Conservation (phyloP, 495 filamentous ascomycete species). For the Schizothecium vesticola region DNA sequence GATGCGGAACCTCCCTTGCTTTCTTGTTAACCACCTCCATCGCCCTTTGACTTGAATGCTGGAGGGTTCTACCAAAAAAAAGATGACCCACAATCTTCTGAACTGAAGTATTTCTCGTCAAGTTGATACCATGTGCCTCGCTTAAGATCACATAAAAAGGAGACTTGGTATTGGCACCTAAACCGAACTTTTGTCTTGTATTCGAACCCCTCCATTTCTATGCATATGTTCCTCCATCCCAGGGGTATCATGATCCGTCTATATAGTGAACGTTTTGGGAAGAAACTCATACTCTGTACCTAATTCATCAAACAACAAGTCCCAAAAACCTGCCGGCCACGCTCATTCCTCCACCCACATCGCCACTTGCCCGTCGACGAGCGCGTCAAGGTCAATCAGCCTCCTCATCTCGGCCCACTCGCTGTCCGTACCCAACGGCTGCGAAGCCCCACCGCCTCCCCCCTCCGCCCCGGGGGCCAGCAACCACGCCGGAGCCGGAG, state of each 20-base stretch:
- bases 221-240: background rate
- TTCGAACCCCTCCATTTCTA: background rate
- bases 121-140: too few relatives aligned
- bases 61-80: too few relatives aligned
- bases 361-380: conserved; percentile 10
- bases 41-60: background rate
- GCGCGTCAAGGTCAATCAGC: conserved; percentile 27
- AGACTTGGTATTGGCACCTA: background rate
- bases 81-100: too few relatives aligned
- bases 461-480: background rate
- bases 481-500: conserved; percentile 14
- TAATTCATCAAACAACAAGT: background rate
- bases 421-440: conserved; percentile 24
- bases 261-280: background rate
- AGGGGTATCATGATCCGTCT: background rate
- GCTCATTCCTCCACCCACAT: background rate
- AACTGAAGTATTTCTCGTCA: too few relatives aligned
- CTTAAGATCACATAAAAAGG: too few relatives aligned
- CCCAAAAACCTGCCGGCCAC: background rate
- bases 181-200: background rate
- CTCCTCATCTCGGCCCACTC: conserved; percentile 32
- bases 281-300: background rate
- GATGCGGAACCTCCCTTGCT: background rate
- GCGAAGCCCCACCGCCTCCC: background rate
- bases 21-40: background rate